Conservation (phyloP, 257 asterid species). For the Ocimum tenuiflorum region DNA sequence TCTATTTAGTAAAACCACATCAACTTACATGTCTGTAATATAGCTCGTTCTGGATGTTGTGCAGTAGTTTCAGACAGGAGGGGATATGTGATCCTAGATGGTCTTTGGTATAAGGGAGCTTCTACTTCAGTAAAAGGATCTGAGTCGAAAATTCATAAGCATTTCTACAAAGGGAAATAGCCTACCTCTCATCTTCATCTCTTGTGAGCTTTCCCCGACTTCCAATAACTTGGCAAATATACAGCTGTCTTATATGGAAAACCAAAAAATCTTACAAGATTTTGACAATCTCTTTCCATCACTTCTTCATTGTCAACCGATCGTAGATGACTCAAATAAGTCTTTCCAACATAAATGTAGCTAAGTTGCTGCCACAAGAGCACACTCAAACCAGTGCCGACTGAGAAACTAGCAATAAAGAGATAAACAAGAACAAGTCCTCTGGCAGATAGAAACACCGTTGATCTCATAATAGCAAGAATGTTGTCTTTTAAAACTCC, state of each 20-base stretch:
- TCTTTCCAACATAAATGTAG: conserved; percentile 75
- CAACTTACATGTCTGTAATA: neutral
- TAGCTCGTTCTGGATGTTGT: neutral
- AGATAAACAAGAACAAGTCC: conserved; percentile 74
- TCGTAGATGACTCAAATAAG: conserved; percentile 67
- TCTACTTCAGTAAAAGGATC: neutral
- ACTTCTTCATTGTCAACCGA: conserved; percentile 40
- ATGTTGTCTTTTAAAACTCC: conserved; percentile 36
- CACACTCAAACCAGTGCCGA: conserved; percentile 64
- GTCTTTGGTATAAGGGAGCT: too few relatives aligned
- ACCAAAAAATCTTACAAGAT: conserved; percentile 61
- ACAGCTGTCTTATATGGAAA: conserved; percentile 36
- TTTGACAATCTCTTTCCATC: conserved; percentile 55
- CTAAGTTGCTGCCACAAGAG: conserved; percentile 89
- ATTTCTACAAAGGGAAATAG: neutral
- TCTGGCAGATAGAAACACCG: conserved; percentile 54
- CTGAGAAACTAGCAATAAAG: conserved; percentile 63
- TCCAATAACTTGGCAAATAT: conserved; percentile 62
- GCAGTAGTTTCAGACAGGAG: too few relatives aligned
- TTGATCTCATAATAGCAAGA: conserved; percentile 51
- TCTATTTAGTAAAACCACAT: neutral
- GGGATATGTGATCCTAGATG: too few relatives aligned
- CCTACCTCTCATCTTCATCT: conserved; percentile 48
- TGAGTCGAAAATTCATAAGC: conserved; percentile 1
- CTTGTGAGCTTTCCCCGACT: conserved; percentile 60